Evolutionary conservation across 306 rosid genomes (phyloP).

Genomic region (Cucurbita pepo): DNA sequence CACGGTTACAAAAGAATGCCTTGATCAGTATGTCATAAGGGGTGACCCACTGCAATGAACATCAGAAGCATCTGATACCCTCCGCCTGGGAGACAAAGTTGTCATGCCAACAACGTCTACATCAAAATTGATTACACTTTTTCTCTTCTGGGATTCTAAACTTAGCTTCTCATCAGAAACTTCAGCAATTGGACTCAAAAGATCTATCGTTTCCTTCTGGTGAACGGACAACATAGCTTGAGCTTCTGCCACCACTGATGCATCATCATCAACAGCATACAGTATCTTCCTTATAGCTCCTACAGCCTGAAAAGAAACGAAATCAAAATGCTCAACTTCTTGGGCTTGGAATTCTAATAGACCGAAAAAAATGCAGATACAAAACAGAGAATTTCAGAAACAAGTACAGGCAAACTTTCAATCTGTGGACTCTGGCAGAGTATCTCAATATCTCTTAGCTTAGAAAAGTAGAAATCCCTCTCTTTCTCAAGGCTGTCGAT

Average conservation of each 20-base stretch:
- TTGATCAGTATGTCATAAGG: conserved; percentile 48
- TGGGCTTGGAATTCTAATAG: neutral
- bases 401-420: conserved; percentile 48
- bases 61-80: conserved; percentile 68
- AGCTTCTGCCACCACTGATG: conserved; percentile 69
- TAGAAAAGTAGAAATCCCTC: conserved; percentile 78
- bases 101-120: conserved; percentile 44
- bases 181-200: conserved; percentile 74
- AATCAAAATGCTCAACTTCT: neutral
- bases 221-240: conserved; percentile 54
- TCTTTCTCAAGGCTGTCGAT: conserved; percentile 96
- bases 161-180: conserved; percentile 52
- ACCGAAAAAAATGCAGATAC: neutral
- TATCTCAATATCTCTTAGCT: conserved; percentile 81
- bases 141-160: conserved; percentile 67
- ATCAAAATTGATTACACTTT: conserved; percentile 45
- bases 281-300: conserved; percentile 74
- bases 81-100: conserved; percentile 61
- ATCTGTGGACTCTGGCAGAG: conserved; percentile 77
- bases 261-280: conserved; percentile 72
- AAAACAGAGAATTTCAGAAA: neutral
- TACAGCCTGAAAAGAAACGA: conserved; percentile 38
- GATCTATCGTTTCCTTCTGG: conserved; percentile 14
- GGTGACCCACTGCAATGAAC: conserved; percentile 91
- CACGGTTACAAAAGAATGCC: neutral